Percentiles rank a stretch among this genome's conserved stretches.
phyloP scores from a whole-genome alignment of 495 filamentous ascomycete genomes.

The Penicillium paxilli region DNA sequence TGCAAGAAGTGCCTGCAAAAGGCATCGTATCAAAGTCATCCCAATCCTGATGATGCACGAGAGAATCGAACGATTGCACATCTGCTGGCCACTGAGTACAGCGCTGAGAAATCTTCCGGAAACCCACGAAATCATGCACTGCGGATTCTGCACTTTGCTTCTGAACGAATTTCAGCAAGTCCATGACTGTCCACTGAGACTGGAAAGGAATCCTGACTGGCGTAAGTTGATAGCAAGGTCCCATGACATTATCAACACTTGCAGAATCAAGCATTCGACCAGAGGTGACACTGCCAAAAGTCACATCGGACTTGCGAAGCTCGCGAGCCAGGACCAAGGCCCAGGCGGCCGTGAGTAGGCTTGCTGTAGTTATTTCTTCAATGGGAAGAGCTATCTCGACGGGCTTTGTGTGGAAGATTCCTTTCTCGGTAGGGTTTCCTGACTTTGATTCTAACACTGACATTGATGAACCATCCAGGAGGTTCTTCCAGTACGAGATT shows the following conservation, averaged over 20 bases:
- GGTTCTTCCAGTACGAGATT: slow-evolving; percentile 48
- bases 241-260: slow-evolving; percentile 45
- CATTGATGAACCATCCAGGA: slow-evolving; percentile 53
- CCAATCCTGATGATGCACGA: slow-evolving; percentile 40
- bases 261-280: slow-evolving; percentile 48
- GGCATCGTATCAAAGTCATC: slow-evolving; percentile 44
- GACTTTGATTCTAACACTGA: slow-evolving; percentile 40
- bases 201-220: slow-evolving; percentile 36
- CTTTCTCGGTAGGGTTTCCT: slow-evolving; percentile 36
- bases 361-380: slow-evolving; percentile 55
- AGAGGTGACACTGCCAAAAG: slow-evolving; percentile 60
- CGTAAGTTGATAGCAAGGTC: slow-evolving; percentile 42
- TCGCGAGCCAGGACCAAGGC: slow-evolving; percentile 56
- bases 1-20: slow-evolving; percentile 31
- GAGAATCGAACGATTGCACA: slow-evolving; percentile 23
- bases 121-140: slow-evolving; percentile 31
- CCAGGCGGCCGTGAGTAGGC: slow-evolving; percentile 62
- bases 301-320: slow-evolving; percentile 48
- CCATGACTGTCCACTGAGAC: slow-evolving; percentile 31
- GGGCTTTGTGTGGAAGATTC: slow-evolving; percentile 36
- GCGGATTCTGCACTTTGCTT: slow-evolving; percentile 31
- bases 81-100: slow-evolving; percentile 25
- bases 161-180: slow-evolving; percentile 36
- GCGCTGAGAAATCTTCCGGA: slow-evolving; percentile 27
- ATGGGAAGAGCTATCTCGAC: slow-evolving; percentile 41